Evolutionary conservation across 257 asterid genomes (phyloP), one percentile per base, ranked within the genome.

Genomic region (Jasminum sambac): DNA sequence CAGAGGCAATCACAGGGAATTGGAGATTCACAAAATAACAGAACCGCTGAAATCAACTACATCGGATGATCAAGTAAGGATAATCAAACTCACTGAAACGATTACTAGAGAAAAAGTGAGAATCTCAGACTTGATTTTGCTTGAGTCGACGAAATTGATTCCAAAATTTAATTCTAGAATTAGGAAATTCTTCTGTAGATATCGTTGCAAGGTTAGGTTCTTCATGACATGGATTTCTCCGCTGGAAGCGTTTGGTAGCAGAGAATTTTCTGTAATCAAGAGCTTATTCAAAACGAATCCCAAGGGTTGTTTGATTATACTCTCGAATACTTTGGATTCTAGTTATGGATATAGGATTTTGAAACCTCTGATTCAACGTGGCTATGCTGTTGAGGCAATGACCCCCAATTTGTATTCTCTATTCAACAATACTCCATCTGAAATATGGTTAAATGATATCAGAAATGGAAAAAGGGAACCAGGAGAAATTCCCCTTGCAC

Each of bases 181-280:
- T 7, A 16, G 36, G 5, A 19, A 64, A 0, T 86, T 84, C 39
- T 69, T 81, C 19, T 4, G 58, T 36, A 42, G 21, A 21, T 72
- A 72, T 12, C 43, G 67, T 0, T 86, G 91, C 75, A 72, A 60
- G 62, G 69, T 72, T n/a, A 86, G 46, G 70, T 69, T 83, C 63
- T 84, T 84, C 74, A 87, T 84, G 90, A 87, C 92, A 11, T 87
- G 89, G 91, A 72, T 86, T 40, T 76, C 91, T 0, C 75, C 86
- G 0, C 63, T 63, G 0, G 70, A 41, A 19, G 77, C 74, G 0
- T 87, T 84, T 37, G 77, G 87, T 0, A 62, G 69, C 42, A 75
- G 90, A 65, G 87, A 86, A 72, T 61, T 86, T 16, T 74, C 82
- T 1, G 81, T 84, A 1, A 5, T 87, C 38, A 91, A 89, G 42